Evolutionary conservation across 106 monocot genomes (phyloP).

Genomic region (Allium cepa): DNA sequence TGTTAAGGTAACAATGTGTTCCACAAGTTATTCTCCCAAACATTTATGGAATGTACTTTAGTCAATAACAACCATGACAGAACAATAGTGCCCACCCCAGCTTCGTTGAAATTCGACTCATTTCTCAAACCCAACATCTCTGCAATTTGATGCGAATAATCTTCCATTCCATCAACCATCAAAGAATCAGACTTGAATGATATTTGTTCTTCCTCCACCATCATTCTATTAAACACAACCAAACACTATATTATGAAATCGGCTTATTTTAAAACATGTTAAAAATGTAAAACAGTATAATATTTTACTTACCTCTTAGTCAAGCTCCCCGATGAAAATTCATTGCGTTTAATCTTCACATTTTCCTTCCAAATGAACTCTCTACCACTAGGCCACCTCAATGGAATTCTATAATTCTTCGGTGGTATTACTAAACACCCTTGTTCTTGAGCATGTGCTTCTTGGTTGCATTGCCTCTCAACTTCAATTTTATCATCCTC

Average conservation of each 20-base stretch:
- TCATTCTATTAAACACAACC: slow-evolving; percentile 38
- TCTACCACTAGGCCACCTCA: slow-evolving; percentile 86
- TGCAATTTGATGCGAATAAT: slow-evolving; percentile 74
- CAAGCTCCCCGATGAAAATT: slow-evolving; percentile 86
- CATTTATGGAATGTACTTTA: too few relatives aligned
- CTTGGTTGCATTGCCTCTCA: slow-evolving; percentile 37
- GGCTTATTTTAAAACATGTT: background rate
- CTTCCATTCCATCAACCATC: slow-evolving; percentile 84
- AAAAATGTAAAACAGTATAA: too few relatives aligned
- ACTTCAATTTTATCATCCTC: slow-evolving; percentile 29
- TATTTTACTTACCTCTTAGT: slow-evolving; percentile 67
- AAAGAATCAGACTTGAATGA: slow-evolving; percentile 60
- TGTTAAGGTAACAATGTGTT: too few relatives aligned
- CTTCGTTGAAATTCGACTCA: slow-evolving; percentile 58
- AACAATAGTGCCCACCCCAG: slow-evolving; percentile 35
- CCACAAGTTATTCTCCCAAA: too few relatives aligned
- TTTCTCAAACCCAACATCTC: slow-evolving; percentile 73
- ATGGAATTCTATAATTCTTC: slow-evolving; percentile 67
- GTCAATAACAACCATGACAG: background rate
- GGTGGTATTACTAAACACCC: slow-evolving; percentile 59
- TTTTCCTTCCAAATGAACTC: slow-evolving; percentile 98
- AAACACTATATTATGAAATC: background rate
- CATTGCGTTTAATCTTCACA: slow-evolving; percentile 78
- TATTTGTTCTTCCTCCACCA: slow-evolving; percentile 82
- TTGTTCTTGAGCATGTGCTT: slow-evolving; percentile 2